Percentiles rank a stretch among this genome's conserved stretches.
Evolutionary conservation across 257 asterid species (phyloP).

Genomic region (Jacaranda mimosifolia): DNA sequence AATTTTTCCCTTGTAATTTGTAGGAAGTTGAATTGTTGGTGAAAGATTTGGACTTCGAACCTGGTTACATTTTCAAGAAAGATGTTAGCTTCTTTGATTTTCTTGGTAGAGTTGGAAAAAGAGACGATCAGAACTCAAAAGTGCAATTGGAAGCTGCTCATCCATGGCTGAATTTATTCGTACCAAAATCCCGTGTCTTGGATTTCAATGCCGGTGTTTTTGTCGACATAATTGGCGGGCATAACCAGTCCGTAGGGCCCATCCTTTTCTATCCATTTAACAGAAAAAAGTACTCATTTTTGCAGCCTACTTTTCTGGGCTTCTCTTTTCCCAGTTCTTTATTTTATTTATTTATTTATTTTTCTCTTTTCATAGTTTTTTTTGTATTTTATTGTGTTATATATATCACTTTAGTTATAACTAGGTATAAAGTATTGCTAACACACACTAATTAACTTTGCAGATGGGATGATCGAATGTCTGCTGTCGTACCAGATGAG

Average conservation of each 20-base stretch:
- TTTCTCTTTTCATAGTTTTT: too few species aligned
- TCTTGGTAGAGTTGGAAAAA: conserved; percentile 60
- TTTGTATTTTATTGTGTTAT: too few species aligned
- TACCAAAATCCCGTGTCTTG: conserved; percentile 65
- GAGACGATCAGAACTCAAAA: conserved; percentile 48
- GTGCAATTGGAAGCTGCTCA: conserved; percentile 60
- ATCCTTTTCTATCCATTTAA: conserved; percentile 76
- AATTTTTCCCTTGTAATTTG: neutral
- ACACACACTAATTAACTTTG: neutral
- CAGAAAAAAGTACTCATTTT: conserved; percentile 46
- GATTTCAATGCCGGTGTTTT: conserved; percentile 67
- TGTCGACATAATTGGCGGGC: conserved; percentile 59
- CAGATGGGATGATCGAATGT: conserved; percentile 66
- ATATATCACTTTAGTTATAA: too few species aligned
- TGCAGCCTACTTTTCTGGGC: neutral
- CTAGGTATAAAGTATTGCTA: neutral
- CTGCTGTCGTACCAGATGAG: conserved; percentile 62
- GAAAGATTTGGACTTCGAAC: conserved; percentile 42
- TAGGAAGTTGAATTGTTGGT: conserved; percentile 55
- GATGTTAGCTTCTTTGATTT: conserved; percentile 56
- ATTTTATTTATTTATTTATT: too few species aligned
- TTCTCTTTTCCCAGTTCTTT: too few species aligned
- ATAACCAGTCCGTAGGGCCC: conserved; percentile 61
- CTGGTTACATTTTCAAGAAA: conserved; percentile 53
- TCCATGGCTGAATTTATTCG: conserved; percentile 80